Evolutionary conservation across 2,329 filamentous ascomycete species (phyloP).

Genomic region (Elsinoe ampelina): DNA sequence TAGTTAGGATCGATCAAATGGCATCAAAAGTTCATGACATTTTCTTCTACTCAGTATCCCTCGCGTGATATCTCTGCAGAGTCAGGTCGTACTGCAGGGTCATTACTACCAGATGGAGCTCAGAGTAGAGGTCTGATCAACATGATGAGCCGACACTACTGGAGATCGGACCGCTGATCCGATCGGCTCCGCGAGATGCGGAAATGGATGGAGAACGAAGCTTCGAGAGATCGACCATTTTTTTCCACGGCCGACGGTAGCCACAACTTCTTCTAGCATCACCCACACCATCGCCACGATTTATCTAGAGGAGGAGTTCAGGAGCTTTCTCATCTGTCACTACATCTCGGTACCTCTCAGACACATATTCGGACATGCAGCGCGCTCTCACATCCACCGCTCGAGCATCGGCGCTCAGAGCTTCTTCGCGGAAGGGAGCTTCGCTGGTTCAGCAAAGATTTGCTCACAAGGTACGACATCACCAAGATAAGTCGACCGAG

Average conservation of each 20-base stretch:
- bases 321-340: conserved; percentile 12
- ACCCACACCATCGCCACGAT: not conserved
- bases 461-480: conserved; percentile 75
- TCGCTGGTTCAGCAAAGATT: conserved; percentile 84
- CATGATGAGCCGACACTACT: no score
- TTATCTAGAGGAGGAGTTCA: conserved; percentile 3
- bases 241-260: not conserved
- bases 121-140: no score
- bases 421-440: conserved; percentile 41
- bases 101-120: no score
- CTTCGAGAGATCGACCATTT: not conserved
- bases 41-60: not conserved
- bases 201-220: not conserved
- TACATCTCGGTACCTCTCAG: conserved; percentile 13
- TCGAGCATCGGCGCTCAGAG: conserved; percentile 69
- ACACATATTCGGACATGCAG: conserved; percentile 56
- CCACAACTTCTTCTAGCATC: not conserved
- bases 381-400: conserved; percentile 77
- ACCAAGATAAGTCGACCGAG: not conserved
- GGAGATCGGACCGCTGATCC: not conserved
- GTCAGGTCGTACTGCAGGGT: no score
- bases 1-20: not conserved
- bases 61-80: not conserved
- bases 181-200: not conserved
- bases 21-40: not conserved